Percentiles rank a stretch among this genome's conserved stretches.
Evolutionary conservation across 345 rosid genomes (phyloP).

Genomic region (Limnanthes douglasii): DNA sequence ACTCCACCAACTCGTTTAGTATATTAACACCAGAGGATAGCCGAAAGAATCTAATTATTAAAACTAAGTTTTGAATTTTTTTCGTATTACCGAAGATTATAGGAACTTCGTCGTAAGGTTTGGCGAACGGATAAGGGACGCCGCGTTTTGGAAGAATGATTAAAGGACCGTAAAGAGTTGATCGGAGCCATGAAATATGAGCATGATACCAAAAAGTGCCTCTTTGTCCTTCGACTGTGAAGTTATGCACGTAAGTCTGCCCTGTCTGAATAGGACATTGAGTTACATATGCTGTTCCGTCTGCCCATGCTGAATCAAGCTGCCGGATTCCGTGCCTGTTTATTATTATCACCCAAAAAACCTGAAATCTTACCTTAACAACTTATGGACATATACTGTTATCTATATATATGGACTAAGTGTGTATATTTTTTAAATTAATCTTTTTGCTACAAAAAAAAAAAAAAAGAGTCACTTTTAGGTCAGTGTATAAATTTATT

Average conservation of each 20-base stretch:
- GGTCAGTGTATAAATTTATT: too few species aligned
- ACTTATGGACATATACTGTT: too few species aligned
- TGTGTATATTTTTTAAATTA: too few species aligned
- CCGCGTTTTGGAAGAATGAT: constrained; percentile 45
- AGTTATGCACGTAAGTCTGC: constrained; percentile 50
- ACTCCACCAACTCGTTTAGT: too few species aligned
- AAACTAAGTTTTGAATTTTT: too few species aligned
- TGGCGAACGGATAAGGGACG: constrained; percentile 48
- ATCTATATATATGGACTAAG: too few species aligned
- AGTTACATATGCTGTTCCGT: constrained; percentile 63
- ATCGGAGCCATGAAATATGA: constrained; percentile 59
- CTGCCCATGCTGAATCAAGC: constrained; percentile 65
- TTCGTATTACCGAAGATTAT: constrained; percentile 51
- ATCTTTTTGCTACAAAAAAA: too few species aligned
- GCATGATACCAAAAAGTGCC: constrained; percentile 78
- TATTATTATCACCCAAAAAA: too few species aligned
- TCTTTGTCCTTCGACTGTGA: constrained; percentile 55
- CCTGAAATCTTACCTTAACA: too few species aligned
- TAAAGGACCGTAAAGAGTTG: constrained; percentile 57
- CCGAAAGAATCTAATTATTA: too few species aligned
- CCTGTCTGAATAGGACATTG: constrained; percentile 66
- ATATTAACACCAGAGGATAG: too few species aligned
- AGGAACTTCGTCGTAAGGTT: constrained; percentile 57
- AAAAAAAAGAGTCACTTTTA: too few species aligned
- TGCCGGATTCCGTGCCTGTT: constrained; percentile 79